Evolutionary conservation across 1,284 basidiomycete species (phyloP), one percentile per base, ranked within the genome.

Genomic region (Rhodofomes roseus): DNA sequence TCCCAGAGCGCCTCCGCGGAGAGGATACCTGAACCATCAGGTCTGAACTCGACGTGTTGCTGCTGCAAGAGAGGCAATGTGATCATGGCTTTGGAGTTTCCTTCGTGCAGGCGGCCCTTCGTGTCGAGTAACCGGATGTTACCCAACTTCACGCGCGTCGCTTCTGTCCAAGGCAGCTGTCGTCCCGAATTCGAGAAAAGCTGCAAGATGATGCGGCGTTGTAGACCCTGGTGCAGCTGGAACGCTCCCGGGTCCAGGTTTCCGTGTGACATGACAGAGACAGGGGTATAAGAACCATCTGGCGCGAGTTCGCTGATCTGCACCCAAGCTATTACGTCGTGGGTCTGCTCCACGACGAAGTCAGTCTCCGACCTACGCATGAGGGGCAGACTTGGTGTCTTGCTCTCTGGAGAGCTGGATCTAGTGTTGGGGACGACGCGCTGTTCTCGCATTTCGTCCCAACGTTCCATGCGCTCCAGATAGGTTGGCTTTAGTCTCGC

Each of bases 331-430:
- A 94, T 86, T 18, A 98, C 86, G 70, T 98, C 95, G 74, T 99
- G 96, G 27, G 80, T 77, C 72, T 98, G 92, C 62, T 93, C 87
- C 9, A 86, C 84, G n/a, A 96, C 84, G 66, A 98, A 94, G 68
- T 98, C 95, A 36, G 84, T 93, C 74, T 98, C 95, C 23, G 93
- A 92, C 27, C 93, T 85, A 37, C 93, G 87, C 89, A 93, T 96
- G n/a, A 80, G 79, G 20, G 87, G 87, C 25, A 82, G 67, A 52
- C 73, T 76, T n/a, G 79, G 73, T 2, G 71, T 67, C 39, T 60
- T 63, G 43, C 65, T 64, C 25, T 72, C 69, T 2, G 71, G 65
- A 0, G 70, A 64, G 25, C 58, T 59, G 3, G 65, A 51, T 11
- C 63, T 59, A 23, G 60, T 60, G 25, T 57, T 59, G 54, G 54